A percentile compares a stretch with the other conserved stretches of the same genome.
phyloP scores from a whole-genome alignment of 1,284 basidiomycete species.

The Puccinia sorghi region DNA sequence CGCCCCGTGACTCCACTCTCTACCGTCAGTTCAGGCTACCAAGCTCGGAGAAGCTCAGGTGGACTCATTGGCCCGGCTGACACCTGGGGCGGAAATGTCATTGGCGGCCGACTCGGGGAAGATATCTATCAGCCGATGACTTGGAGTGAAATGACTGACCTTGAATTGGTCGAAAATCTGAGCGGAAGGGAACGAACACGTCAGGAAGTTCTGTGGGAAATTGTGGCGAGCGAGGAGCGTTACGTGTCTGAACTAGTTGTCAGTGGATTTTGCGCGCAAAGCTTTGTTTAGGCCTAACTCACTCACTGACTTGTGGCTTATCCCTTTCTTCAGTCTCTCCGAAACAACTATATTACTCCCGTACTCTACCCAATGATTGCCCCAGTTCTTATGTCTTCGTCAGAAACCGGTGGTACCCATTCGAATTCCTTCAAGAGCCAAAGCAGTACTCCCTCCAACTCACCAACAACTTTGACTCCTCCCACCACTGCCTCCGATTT shows the following conservation, averaged over 20 bases:
- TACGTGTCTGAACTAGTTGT: slow-evolving; percentile 60
- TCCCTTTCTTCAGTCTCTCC: slow-evolving; percentile 3
- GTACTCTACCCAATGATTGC: slow-evolving; percentile 75
- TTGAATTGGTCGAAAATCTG: slow-evolving; percentile 89
- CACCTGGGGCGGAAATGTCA: slow-evolving; percentile 48
- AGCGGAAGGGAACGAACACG: slow-evolving; percentile 88
- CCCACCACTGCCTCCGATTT: slow-evolving; percentile 61
- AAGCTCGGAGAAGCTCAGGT: slow-evolving; percentile 14
- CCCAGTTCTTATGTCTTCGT: slow-evolving; percentile 61
- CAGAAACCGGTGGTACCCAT: slow-evolving; percentile 63
- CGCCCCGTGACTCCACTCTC: slow-evolving; percentile 33
- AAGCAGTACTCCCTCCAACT: slow-evolving; percentile 44
- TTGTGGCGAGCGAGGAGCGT: slow-evolving; percentile 95
- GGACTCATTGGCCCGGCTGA: slow-evolving; percentile 42
- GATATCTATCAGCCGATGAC: slow-evolving; percentile 74
- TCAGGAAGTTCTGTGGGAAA: slow-evolving; percentile 94
- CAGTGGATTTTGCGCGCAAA: neutral
- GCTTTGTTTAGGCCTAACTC: neutral
- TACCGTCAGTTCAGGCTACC: slow-evolving; percentile 19
- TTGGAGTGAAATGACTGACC: slow-evolving; percentile 94
- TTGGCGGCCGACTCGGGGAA: slow-evolving; percentile 48
- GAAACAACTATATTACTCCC: slow-evolving; percentile 82
- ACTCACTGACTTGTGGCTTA: slow-evolving; percentile 32
- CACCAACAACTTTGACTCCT: slow-evolving; percentile 48
- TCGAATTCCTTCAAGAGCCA: slow-evolving; percentile 54